Percentiles rank a stretch among this genome's conserved stretches.
Evolutionary conservation across 1,284 basidiomycete species (phyloP).

Genomic region (Trichosporon sp.): DNA sequence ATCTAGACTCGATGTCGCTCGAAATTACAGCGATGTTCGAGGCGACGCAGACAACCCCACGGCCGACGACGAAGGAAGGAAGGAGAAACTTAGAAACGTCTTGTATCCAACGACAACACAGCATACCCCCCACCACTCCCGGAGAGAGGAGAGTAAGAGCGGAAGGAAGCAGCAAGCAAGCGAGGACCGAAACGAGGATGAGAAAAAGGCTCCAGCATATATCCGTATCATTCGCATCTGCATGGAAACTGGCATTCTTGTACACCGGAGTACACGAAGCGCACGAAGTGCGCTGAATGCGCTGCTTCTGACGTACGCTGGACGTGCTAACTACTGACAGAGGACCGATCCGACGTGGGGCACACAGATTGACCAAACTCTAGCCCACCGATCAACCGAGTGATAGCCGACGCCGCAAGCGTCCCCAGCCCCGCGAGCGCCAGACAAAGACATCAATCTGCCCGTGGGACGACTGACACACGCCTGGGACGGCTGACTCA

Average conservation of each 20-base stretch:
- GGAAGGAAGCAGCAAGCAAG: not conserved
- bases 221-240: conserved; percentile 21
- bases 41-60: no score
- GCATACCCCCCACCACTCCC: conserved; percentile 1
- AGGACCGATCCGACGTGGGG: no score
- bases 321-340: no score
- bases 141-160: not conserved
- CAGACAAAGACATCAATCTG: no score
- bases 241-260: conserved; percentile 19
- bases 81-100: not conserved
- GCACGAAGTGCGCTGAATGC: not conserved
- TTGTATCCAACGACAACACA: conserved; percentile 11
- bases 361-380: no score
- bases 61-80: no score
- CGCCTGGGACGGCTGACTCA: not conserved
- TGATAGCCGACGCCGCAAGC: no score
- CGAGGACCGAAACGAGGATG: not conserved
- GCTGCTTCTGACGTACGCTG: no score
- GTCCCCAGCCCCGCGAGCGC: no score
- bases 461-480: not conserved
- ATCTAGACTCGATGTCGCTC: no score
- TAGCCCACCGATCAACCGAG: no score
- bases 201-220: conserved; percentile 8
- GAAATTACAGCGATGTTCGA: no score
- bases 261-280: not conserved